Evolutionary conservation across 164 flowering plant species (phyloP), one percentile per base, ranked within the genome.

Genomic region (Chimonanthus salicifolius): DNA sequence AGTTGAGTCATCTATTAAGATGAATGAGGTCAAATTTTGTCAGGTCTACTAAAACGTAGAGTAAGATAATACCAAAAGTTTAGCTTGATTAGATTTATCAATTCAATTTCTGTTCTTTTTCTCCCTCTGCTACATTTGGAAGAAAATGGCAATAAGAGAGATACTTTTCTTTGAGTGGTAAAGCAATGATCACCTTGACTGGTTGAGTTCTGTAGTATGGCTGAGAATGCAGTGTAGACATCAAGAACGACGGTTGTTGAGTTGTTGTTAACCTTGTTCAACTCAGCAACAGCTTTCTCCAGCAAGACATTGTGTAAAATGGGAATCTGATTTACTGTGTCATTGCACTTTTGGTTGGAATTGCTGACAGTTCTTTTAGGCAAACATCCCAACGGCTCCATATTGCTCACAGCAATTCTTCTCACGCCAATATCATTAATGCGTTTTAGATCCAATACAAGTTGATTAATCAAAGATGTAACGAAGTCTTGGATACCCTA

Each of bases 311-410:
- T 90, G 86, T 90, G 97, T 76, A 78, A 71, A n/a, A 3, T 21
- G 2, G 82, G 87, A 3, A 77, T 84, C 9, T 47, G 2, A 76
- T 90, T 90, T 18, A 74, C 33, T 0, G 84, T 74, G 48, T 8
- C 78, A 46, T 85, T 83, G 88, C 98, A 92, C 16, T 54, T 54
- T 2, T 72, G 67, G 68, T 80, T 80, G 0, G 89, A 83, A 6
- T 79, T 71, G 1, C 5, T 0, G 10, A 11, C 44, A 0, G 94
- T 89, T 74, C 8, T 73, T 0, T 20, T 63, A 3, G 96, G 98
- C 47, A 93, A 82, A 75, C 98, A 93, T 7, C 98, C 98, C 9
- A 91, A 43, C 1, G 97, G 97, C 71, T 79, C 78, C 7, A 90
- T 73, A 8, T 79, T 74, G 21, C 83, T 75, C 62, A 90, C 88